phyloP scores from a whole-genome alignment of 2,329 filamentous ascomycete genomes.

The Sporothrix protearum region DNA sequence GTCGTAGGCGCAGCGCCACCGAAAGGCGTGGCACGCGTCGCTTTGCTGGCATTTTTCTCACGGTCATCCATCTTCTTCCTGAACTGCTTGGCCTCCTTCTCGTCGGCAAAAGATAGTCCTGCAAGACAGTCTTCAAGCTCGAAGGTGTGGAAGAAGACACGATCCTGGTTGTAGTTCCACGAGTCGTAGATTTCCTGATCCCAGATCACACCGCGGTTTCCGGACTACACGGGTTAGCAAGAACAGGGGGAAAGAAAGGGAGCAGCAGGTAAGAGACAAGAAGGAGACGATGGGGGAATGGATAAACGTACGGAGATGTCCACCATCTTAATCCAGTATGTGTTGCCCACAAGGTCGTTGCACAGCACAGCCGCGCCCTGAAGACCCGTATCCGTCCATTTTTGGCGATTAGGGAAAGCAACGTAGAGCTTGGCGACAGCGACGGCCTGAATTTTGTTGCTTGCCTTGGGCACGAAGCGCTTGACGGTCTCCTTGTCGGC shows the following conservation, averaged over 20 bases:
- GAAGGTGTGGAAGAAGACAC: slow-evolving; percentile 96
- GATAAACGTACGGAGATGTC: slow-evolving; percentile 74
- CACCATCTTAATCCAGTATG: slow-evolving; percentile 96
- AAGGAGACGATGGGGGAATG: background rate
- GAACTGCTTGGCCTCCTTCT: slow-evolving; percentile 96
- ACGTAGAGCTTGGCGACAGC: slow-evolving; percentile 92
- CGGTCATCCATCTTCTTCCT: slow-evolving; percentile 96
- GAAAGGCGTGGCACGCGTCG: slow-evolving; percentile 76
- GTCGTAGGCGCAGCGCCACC: slow-evolving; percentile 43
- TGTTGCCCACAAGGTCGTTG: slow-evolving; percentile 91
- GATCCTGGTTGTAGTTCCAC: slow-evolving; percentile 93
- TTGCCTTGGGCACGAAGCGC: slow-evolving; percentile 84
- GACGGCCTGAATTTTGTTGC: slow-evolving; percentile 96
- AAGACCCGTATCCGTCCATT: slow-evolving; percentile 92
- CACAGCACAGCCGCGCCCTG: slow-evolving; percentile 89
- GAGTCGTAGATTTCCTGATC: slow-evolving; percentile 97
- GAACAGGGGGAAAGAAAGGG: no score
- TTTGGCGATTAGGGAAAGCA: slow-evolving; percentile 76
- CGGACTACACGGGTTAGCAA: slow-evolving; percentile 50
- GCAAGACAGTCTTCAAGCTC: slow-evolving; percentile 91
- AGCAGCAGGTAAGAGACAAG: background rate
- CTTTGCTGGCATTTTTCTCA: slow-evolving; percentile 91
- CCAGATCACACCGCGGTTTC: slow-evolving; percentile 84
- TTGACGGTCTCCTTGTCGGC: slow-evolving; percentile 97
- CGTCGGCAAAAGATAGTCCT: slow-evolving; percentile 87